Percentiles rank a stretch among this genome's conserved stretches.
phyloP scores from a whole-genome alignment of 768 basidiomycete species.

The Neoboletus subvelutipes region DNA sequence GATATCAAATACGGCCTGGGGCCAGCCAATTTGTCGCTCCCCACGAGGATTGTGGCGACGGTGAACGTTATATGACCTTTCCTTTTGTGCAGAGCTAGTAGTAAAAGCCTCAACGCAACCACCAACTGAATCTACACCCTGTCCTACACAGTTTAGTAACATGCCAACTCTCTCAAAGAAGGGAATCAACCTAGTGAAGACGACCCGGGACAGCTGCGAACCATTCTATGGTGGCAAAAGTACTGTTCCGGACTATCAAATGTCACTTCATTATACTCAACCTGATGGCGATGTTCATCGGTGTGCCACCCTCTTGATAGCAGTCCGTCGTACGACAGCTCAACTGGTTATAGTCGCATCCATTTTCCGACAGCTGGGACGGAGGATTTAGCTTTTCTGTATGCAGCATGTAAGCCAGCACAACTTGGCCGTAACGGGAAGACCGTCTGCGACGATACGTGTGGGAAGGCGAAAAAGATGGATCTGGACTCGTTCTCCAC shows the following conservation, averaged over 20 bases:
- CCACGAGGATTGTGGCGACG: not conserved
- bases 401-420: not conserved
- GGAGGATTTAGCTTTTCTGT: not conserved
- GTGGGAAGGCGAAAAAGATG: slow-evolving; percentile 13
- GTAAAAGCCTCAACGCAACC: not conserved
- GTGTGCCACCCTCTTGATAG: not conserved
- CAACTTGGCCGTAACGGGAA: not conserved
- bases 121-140: not conserved
- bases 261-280: not conserved
- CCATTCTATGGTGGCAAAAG: not conserved
- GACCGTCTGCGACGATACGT: not conserved
- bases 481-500: slow-evolving; percentile 35
- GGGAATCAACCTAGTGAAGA: not conserved
- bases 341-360: not conserved
- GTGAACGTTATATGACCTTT: not conserved
- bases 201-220: not conserved
- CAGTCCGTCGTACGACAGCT: not conserved
- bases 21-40: not conserved
- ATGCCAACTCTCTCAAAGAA: not conserved
- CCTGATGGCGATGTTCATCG: not conserved
- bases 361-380: not conserved
- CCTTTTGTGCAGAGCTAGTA: not conserved
- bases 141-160: not conserved
- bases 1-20: too few species aligned
- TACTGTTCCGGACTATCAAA: not conserved